Evolutionary conservation across 345 rosid species (phyloP).

Genomic region (Lagerstroemia speciosa): DNA sequence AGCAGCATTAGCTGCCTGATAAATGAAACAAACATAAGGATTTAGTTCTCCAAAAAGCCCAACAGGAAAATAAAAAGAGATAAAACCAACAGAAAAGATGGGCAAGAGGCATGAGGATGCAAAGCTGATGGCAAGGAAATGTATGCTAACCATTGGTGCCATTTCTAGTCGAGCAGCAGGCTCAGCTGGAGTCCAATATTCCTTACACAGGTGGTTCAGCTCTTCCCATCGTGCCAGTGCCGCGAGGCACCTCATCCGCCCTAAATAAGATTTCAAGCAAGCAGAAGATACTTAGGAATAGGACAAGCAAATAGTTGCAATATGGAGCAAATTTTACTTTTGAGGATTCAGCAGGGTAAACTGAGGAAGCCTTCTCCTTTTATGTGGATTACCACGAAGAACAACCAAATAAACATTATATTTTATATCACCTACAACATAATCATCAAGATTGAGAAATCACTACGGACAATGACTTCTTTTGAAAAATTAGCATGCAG

Average conservation of each 20-base stretch:
- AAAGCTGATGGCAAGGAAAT: slow-evolving; percentile 6
- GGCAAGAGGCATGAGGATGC: slow-evolving; percentile 7
- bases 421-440: neutral
- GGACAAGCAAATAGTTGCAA: neutral
- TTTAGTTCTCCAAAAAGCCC: neutral
- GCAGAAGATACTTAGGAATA: slow-evolving; percentile 11
- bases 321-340: neutral
- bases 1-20: slow-evolving; percentile 92
- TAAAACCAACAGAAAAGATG: slow-evolving; percentile 8
- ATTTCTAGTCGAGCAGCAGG: slow-evolving; percentile 93
- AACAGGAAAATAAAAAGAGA: neutral
- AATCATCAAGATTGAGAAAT: neutral
- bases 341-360: neutral
- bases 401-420: neutral
- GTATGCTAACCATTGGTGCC: slow-evolving; percentile 89
- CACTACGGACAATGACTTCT: neutral
- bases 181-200: slow-evolving; percentile 97
- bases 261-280: slow-evolving; percentile 29
- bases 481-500: neutral
- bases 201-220: slow-evolving; percentile 88
- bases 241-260: slow-evolving; percentile 96
- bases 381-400: neutral
- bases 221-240: slow-evolving; percentile 99
- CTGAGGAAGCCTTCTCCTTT: neutral
- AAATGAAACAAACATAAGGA: slow-evolving; percentile 5